Evolutionary conservation across 2,329 filamentous ascomycete species (phyloP).

Genomic region (Cladophialophora exuberans): DNA sequence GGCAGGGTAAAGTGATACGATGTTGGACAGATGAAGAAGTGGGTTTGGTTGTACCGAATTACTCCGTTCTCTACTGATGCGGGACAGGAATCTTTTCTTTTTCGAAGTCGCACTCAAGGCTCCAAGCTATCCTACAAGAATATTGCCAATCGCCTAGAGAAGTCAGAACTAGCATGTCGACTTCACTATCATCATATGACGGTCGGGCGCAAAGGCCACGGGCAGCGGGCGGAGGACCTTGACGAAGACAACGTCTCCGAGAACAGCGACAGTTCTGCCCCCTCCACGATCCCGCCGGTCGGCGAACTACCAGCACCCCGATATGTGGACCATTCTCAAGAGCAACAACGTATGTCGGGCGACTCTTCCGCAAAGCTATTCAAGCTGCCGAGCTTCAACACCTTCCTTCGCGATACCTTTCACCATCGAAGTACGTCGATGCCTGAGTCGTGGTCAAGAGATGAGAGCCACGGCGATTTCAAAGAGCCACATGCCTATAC

Average conservation of each 20-base stretch:
- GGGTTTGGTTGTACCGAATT: conserved; percentile 37
- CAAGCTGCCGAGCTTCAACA: conserved; percentile 24
- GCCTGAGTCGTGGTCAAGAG: conserved; percentile 2
- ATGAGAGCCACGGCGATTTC: background rate
- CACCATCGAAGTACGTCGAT: conserved; percentile 23
- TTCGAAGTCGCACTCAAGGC: conserved; percentile 75
- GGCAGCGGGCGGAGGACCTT: conserved; percentile 19
- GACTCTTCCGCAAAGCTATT: background rate
- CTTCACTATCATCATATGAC: conserved; percentile 84
- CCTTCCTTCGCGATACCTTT: conserved; percentile 25
- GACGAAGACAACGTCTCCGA: conserved; percentile 23
- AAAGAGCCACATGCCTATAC: conserved; percentile 8
- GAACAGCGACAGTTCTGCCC: conserved; percentile 8
- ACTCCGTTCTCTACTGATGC: background rate
- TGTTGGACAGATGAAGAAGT: conserved; percentile 89
- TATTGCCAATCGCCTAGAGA: conserved; percentile 81
- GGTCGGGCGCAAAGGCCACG: conserved; percentile 52
- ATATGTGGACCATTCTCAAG: background rate
- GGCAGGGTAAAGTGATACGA: conserved; percentile 44
- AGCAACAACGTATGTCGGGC: background rate
- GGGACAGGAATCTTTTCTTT: conserved; percentile 74
- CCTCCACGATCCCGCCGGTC: conserved; percentile 6
- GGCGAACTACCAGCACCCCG: background rate
- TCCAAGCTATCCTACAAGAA: conserved; percentile 87
- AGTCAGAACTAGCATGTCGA: conserved; percentile 84